phyloP scores from a whole-genome alignment of 768 basidiomycete genomes.

The Neoboletus brunneissimus region DNA sequence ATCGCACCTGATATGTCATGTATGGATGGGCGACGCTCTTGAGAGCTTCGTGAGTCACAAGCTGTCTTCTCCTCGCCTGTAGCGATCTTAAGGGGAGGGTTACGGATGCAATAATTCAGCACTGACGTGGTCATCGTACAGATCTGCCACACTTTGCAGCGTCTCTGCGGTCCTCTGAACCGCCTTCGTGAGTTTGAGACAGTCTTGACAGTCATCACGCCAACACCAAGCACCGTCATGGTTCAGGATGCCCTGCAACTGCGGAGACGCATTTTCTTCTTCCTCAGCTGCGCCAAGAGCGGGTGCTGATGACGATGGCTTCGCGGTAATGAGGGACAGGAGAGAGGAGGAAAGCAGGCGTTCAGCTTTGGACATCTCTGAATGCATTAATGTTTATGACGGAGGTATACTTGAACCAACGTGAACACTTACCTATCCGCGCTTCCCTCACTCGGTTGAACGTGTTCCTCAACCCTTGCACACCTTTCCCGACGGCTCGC shows the following conservation, averaged over 20 bases:
- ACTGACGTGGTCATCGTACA: slow-evolving; percentile 77
- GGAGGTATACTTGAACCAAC: background rate
- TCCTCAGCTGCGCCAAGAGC: slow-evolving; percentile 48
- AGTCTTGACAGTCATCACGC: slow-evolving; percentile 75
- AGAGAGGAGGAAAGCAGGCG: slow-evolving; percentile 71
- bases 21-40: slow-evolving; percentile 76
- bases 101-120: background rate
- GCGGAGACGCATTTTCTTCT: slow-evolving; percentile 38
- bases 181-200: slow-evolving; percentile 74
- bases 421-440: slow-evolving; percentile 51
- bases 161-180: slow-evolving; percentile 74
- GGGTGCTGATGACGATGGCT: slow-evolving; percentile 50
- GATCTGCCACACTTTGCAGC: slow-evolving; percentile 69
- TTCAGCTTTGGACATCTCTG: slow-evolving; percentile 79
- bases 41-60: slow-evolving; percentile 71
- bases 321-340: slow-evolving; percentile 71
- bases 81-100: slow-evolving; percentile 2
- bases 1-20: slow-evolving; percentile 61
- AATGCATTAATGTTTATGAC: background rate
- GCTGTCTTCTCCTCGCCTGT: slow-evolving; percentile 70
- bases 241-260: slow-evolving; percentile 60
- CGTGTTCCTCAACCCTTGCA: slow-evolving; percentile 61
- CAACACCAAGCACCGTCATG: slow-evolving; percentile 84
- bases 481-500: slow-evolving; percentile 62
- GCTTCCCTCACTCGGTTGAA: slow-evolving; percentile 65